These are phyloP conservation scores for Trypanosoma vivax DNA, from an alignment of 208 protist genomes.

Conservation along the genomic window DNA sequence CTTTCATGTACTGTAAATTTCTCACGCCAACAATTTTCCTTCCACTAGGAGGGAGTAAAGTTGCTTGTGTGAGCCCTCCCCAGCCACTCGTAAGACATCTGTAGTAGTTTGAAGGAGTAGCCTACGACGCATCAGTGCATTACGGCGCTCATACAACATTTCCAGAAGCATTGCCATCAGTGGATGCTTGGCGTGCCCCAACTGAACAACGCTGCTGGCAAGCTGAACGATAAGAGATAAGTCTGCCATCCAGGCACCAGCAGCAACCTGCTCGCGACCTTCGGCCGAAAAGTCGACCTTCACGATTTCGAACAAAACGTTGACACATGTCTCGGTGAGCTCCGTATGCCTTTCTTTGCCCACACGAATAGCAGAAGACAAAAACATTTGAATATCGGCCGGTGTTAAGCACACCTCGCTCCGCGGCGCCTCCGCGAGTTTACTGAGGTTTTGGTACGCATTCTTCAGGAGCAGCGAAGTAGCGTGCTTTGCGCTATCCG, in stretches of 20 bases:
- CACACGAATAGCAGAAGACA: constrained; percentile 8
- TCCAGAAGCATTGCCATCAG: constrained; percentile 35
- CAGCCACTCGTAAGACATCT: constrained; percentile 33
- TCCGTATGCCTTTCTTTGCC: not conserved
- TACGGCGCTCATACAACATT: constrained; percentile 43
- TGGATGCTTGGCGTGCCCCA: constrained; percentile 18
- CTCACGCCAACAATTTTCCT: constrained; percentile 19
- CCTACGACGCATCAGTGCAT: constrained; percentile 48
- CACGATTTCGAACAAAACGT: constrained; percentile 2
- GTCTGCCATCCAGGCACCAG: constrained; percentile 9
- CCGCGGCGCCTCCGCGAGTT: not conserved
- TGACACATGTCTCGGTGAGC: constrained; percentile 11
- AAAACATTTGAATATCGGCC: constrained; percentile 12
- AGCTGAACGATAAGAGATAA: constrained; percentile 17
- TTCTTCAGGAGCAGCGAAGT: constrained; percentile 6
- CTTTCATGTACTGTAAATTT: constrained; percentile 1
- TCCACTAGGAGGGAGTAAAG: constrained; percentile 26
- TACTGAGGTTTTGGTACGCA: not conserved
- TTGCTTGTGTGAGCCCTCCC: constrained; percentile 29
- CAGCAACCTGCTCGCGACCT: not conserved
- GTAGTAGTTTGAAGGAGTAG: constrained; percentile 38
- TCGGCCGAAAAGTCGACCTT: not conserved
- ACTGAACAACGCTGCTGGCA: constrained; percentile 12
- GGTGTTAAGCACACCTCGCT: not conserved
- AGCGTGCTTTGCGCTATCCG: not conserved